phyloP scores from a whole-genome alignment of 2,329 filamentous ascomycete species.

The Alternaria sp. region DNA sequence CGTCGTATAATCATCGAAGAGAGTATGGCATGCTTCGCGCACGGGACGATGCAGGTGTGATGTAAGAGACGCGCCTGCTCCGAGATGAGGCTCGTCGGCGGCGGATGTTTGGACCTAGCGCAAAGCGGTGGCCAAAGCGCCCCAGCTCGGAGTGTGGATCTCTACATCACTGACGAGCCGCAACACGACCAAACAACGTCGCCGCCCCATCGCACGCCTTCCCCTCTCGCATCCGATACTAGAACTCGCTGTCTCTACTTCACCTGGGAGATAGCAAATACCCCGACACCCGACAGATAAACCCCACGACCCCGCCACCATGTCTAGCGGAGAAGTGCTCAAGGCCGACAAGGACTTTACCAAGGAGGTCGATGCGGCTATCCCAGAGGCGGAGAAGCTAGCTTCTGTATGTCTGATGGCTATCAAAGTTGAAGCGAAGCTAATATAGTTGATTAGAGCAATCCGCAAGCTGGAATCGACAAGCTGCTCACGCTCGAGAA shows the following conservation, averaged over 20 bases:
- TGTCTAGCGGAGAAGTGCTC: constrained; percentile 79
- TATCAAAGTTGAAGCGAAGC: constrained; percentile 16
- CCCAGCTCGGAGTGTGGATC: constrained; percentile 10
- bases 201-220: constrained; percentile 9
- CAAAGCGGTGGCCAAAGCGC: constrained; percentile 14
- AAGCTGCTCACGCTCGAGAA: constrained; percentile 93
- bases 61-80: neutral
- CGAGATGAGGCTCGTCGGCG: constrained; percentile 18
- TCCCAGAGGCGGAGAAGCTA: constrained; percentile 88
- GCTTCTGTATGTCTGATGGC: constrained; percentile 71
- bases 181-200: constrained; percentile 25
- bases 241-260: neutral
- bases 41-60: neutral
- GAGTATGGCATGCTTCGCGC: neutral
- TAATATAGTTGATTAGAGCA: constrained; percentile 59
- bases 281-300: neutral
- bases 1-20: neutral
- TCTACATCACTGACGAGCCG: constrained; percentile 25
- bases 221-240: neutral
- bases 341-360: constrained; percentile 99
- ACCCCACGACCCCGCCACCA: constrained; percentile 52
- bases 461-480: constrained; percentile 87
- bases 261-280: neutral
- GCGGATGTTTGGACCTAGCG: constrained; percentile 16
- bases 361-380: constrained; percentile 90